Percentiles rank a stretch among this genome's conserved stretches.
Evolutionary conservation across 2,329 filamentous ascomycete species (phyloP).

Genomic region (Acarospora socialis): DNA sequence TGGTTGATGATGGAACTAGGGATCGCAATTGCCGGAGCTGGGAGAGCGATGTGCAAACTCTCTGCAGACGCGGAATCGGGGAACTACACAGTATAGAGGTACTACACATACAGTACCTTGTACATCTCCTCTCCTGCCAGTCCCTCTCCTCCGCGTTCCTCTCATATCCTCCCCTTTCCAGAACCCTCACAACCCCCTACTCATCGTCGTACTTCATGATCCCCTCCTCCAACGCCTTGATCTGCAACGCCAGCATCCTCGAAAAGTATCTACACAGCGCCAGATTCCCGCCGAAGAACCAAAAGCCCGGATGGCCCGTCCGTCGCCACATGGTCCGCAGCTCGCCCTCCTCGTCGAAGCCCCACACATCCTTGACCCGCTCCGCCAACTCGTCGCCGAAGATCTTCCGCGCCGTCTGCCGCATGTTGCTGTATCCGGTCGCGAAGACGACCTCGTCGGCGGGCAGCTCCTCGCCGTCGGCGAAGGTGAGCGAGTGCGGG

Average conservation of each 20-base stretch:
- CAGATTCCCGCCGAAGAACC: slow-evolving; percentile 52
- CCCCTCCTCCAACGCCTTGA: slow-evolving; percentile 31
- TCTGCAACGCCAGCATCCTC: slow-evolving; percentile 35
- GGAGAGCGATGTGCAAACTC: no score
- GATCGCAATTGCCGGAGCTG: no score
- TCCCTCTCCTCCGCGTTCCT: no score
- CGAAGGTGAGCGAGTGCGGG: slow-evolving; percentile 31
- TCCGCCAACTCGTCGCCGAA: slow-evolving; percentile 49
- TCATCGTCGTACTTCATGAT: slow-evolving; percentile 17
- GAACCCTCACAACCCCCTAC: no score
- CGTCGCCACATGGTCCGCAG: slow-evolving; percentile 33
- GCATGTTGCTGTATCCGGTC: slow-evolving; percentile 56
- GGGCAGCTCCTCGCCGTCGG: slow-evolving; percentile 41
- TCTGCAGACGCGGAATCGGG: no score
- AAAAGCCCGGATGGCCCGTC: slow-evolving; percentile 49
- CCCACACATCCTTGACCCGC: slow-evolving; percentile 46
- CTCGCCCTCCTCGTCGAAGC: slow-evolving; percentile 43
- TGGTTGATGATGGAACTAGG: no score
- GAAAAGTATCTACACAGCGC: slow-evolving; percentile 49
- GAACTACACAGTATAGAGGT: no score
- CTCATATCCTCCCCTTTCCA: no score
- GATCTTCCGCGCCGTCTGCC: slow-evolving; percentile 44
- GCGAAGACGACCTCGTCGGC: slow-evolving; percentile 52
- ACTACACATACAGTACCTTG: no score
- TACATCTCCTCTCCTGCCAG: no score